phyloP scores from a whole-genome alignment of 805 yeast species.

The Wickerhamiella brachini region DNA sequence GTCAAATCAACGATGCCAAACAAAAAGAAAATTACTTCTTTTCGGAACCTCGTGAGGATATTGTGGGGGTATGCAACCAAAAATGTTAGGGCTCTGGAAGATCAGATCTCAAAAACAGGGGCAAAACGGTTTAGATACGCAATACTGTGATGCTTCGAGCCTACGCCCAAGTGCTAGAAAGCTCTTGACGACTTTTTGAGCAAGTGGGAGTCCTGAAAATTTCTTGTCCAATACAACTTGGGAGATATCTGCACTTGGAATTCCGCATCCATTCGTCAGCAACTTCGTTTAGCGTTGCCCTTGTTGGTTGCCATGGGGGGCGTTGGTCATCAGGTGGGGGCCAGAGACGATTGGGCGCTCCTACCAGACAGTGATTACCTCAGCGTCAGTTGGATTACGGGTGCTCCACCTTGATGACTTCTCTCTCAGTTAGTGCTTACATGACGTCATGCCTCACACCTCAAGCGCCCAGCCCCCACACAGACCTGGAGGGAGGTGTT shows the following conservation, averaged over 20 bases:
- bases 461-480: too few species aligned
- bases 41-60: not conserved
- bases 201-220: not conserved
- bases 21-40: not conserved
- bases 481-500: too few species aligned
- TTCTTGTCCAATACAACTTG: not conserved
- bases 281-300: not conserved
- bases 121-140: not conserved
- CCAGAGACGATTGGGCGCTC: too few species aligned
- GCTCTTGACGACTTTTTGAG: not conserved
- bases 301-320: not conserved
- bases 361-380: too few species aligned
- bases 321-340: not conserved
- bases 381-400: too few species aligned
- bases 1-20: not conserved
- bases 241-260: not conserved
- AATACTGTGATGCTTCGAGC: not conserved
- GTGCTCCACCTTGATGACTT: too few species aligned
- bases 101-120: not conserved
- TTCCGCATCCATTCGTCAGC: not conserved
- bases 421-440: too few species aligned
- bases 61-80: not conserved
- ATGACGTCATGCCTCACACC: too few species aligned
- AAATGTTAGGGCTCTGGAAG: not conserved
- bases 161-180: not conserved